Percentiles rank a stretch among this genome's conserved stretches.
phyloP scores from a whole-genome alignment of 2,329 filamentous ascomycete species.

The Ascochyta rabiei region DNA sequence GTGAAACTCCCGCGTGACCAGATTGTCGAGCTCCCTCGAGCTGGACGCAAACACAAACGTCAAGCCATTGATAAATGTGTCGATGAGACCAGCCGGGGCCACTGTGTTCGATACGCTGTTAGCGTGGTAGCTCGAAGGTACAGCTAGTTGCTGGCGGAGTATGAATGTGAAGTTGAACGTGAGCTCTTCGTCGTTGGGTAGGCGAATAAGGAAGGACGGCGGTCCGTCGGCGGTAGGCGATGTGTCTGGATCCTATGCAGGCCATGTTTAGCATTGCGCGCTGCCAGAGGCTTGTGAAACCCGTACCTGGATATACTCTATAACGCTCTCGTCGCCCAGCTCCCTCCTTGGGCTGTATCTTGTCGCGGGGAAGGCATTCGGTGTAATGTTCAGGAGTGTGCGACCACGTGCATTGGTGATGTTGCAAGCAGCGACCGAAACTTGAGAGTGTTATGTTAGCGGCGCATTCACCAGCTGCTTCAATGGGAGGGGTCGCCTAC shows the following conservation, averaged over 20 bases:
- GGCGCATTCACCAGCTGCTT: slow-evolving; percentile 4
- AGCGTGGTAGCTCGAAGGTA: slow-evolving; percentile 46
- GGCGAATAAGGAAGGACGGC: slow-evolving; percentile 82
- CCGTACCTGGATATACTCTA: slow-evolving; percentile 90
- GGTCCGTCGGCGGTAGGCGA: slow-evolving; percentile 40
- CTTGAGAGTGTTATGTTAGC: slow-evolving; percentile 57
- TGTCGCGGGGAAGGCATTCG: slow-evolving; percentile 86
- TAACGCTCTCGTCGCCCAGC: slow-evolving; percentile 71
- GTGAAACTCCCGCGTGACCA: slow-evolving; percentile 94
- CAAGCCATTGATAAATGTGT: slow-evolving; percentile 83
- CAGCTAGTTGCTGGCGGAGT: slow-evolving; percentile 62
- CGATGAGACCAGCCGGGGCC: slow-evolving; percentile 50
- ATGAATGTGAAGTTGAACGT: slow-evolving; percentile 92
- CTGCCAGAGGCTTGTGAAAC: slow-evolving; percentile 3
- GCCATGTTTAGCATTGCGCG: slow-evolving; percentile 17
- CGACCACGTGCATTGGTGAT: slow-evolving; percentile 81
- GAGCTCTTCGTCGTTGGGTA: slow-evolving; percentile 90
- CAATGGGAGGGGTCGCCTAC: slow-evolving; percentile 59
- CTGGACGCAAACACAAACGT: slow-evolving; percentile 93
- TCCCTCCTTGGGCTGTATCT: slow-evolving; percentile 76
- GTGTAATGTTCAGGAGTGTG: slow-evolving; percentile 75
- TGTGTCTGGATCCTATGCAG: slow-evolving; percentile 74
- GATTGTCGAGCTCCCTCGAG: slow-evolving; percentile 84
- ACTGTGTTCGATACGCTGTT: slow-evolving; percentile 59
- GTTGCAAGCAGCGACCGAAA: slow-evolving; percentile 82